A percentile compares a stretch with the other conserved stretches of the same genome.
phyloP scores from a whole-genome alignment of 2,329 filamentous ascomycete genomes.

The Capronia americana region DNA sequence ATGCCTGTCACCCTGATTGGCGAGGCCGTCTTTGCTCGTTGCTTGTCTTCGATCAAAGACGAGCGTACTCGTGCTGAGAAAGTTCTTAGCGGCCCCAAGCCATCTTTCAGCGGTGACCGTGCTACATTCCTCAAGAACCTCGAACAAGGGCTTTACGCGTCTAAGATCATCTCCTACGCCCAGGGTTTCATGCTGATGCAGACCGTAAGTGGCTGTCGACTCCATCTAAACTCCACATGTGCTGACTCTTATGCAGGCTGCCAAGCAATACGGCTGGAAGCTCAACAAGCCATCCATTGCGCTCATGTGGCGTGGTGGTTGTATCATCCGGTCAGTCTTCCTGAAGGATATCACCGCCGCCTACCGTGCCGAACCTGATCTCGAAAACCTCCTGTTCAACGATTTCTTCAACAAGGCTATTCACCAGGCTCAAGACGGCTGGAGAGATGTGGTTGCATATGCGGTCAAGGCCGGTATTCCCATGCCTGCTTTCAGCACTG shows the following conservation, averaged over 20 bases:
- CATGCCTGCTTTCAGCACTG: constrained; percentile 94
- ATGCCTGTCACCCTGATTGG: constrained; percentile 99
- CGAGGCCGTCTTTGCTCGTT: constrained; percentile 93
- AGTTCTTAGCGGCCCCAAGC: constrained; percentile 78
- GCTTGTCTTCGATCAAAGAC: constrained; percentile 90
- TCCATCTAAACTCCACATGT: constrained; percentile 14
- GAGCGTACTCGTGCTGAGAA: constrained; percentile 84
- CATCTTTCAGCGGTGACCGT: constrained; percentile 87
- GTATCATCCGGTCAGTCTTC: constrained; percentile 99
- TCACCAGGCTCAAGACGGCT: constrained; percentile 90
- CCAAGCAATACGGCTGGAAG: constrained; percentile 96
- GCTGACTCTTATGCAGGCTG: constrained; percentile 65
- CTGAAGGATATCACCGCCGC: constrained; percentile 98
- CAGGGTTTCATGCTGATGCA: constrained; percentile 99
- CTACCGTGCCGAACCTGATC: constrained; percentile 90
- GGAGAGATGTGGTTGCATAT: constrained; percentile 91
- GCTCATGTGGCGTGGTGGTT: constrained; percentile 99
- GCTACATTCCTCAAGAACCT: constrained; percentile 94
- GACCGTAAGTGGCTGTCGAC: constrained; percentile 67
- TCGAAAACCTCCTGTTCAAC: constrained; percentile 98
- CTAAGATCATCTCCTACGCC: constrained; percentile 99
- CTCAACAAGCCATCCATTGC: constrained; percentile 99
- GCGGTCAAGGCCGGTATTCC: constrained; percentile 93
- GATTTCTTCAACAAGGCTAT: constrained; percentile 99
- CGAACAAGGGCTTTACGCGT: constrained; percentile 98